Evolutionary conservation across 2,329 filamentous ascomycete genomes (phyloP).

Genomic region (Alternaria conjuncta): DNA sequence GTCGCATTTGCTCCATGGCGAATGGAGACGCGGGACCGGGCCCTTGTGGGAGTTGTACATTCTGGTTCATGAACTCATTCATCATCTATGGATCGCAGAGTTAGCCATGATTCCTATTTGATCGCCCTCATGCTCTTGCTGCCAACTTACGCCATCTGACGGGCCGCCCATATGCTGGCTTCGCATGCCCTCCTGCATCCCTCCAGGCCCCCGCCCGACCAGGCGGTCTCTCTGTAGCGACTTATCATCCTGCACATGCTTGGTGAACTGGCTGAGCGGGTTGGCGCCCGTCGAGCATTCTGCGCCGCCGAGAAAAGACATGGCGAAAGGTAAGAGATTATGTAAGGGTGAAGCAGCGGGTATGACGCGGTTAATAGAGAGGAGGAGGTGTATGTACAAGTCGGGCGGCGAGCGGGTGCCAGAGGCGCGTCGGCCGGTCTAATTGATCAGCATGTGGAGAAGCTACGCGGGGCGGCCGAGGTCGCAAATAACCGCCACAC

Average conservation of each 20-base stretch:
- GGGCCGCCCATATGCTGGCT: conserved; percentile 71
- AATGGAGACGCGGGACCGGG: conserved; percentile 63
- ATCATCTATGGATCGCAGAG: conserved; percentile 70
- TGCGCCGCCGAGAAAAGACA: conserved; percentile 95
- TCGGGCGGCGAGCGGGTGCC: conserved; percentile 1
- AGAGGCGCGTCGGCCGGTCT: conserved; percentile 9
- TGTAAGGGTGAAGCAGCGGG: neutral
- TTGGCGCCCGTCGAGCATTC: conserved; percentile 97
- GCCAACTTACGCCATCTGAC: conserved; percentile 63
- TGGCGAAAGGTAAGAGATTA: conserved; percentile 50
- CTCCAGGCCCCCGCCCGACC: conserved; percentile 74
- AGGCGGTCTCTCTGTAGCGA: conserved; percentile 90
- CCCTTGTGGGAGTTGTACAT: conserved; percentile 64
- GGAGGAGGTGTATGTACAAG: conserved; percentile 8
- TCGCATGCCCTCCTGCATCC: conserved; percentile 77
- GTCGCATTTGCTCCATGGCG: conserved; percentile 70
- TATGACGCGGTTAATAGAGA: conserved; percentile 6
- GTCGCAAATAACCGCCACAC: conserved; percentile 14
- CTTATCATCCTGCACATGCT: conserved; percentile 96
- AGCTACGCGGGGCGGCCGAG: conserved; percentile 23
- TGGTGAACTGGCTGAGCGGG: conserved; percentile 95
- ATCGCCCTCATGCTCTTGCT: neutral
- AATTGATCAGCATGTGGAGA: conserved; percentile 34
- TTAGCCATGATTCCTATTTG: conserved; percentile 28
- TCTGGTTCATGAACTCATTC: conserved; percentile 89